These are phyloP conservation scores for Pleurotus djamor DNA, from an alignment of 768 basidiomycete genomes.

Conservation along the genomic window DNA sequence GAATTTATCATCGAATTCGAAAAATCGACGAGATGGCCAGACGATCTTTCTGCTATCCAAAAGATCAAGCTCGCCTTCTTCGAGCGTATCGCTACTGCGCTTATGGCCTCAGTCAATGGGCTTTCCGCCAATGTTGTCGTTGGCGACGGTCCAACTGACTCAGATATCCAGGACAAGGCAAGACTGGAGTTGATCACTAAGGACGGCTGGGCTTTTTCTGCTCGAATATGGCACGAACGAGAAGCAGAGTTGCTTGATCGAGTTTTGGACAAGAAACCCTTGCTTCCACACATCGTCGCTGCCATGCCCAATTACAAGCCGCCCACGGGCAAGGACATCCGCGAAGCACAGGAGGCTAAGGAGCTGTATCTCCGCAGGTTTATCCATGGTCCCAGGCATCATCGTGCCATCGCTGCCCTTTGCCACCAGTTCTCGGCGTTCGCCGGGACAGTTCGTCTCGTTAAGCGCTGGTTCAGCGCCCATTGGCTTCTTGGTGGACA, in stretches of 20 bases:
- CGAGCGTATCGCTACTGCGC: slow-evolving; percentile 67
- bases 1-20: slow-evolving; percentile 87
- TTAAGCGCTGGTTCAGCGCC: slow-evolving; percentile 90
- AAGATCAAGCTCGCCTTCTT: slow-evolving; percentile 94
- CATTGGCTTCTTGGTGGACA: slow-evolving; percentile 84
- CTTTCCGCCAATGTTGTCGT: slow-evolving; percentile 59
- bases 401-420: slow-evolving; percentile 76
- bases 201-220: slow-evolving; percentile 85
- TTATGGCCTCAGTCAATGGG: slow-evolving; percentile 53
- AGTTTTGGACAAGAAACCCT: slow-evolving; percentile 47
- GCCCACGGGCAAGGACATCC: slow-evolving; percentile 44
- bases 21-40: slow-evolving; percentile 91
- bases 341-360: slow-evolving; percentile 54
- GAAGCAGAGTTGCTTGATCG: slow-evolving; percentile 79
- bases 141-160: slow-evolving; percentile 41
- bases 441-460: slow-evolving; percentile 80
- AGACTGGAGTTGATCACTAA: slow-evolving; percentile 75
- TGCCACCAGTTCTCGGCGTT: slow-evolving; percentile 80
- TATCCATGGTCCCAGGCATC: slow-evolving; percentile 80
- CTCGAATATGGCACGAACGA: slow-evolving; percentile 84
- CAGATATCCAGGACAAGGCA: slow-evolving; percentile 66
- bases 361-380: slow-evolving; percentile 69
- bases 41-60: slow-evolving; percentile 89
- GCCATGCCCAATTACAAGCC: slow-evolving; percentile 23
- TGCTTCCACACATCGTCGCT: slow-evolving; percentile 33